Conservation (phyloP, 176 grass and related monocot species). For the Tillandsia fasciculata region DNA sequence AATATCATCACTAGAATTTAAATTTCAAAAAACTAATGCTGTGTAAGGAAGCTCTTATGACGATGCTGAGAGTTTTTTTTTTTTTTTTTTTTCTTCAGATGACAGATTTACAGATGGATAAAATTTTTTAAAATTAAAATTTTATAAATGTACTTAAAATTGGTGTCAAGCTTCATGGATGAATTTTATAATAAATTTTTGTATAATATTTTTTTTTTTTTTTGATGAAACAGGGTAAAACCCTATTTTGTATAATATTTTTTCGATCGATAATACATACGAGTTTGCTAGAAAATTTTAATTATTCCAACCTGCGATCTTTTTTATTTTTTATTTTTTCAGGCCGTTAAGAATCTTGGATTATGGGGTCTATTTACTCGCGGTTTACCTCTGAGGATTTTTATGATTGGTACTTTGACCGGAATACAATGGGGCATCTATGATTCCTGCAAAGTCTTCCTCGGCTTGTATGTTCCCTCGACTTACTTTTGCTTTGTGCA, state of each 20-base stretch:
- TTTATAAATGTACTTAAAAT: no score
- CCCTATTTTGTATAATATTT: background rate
- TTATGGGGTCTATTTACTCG: slow-evolving; percentile 72
- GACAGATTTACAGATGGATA: no score
- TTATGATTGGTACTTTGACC: slow-evolving; percentile 76
- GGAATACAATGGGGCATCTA: slow-evolving; percentile 79
- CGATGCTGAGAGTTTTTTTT: no score
- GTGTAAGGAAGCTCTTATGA: no score
- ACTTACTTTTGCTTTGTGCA: background rate
- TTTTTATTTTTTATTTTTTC: slow-evolving; percentile 4
- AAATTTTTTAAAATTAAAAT: no score
- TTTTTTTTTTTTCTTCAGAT: no score
- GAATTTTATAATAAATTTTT: no score
- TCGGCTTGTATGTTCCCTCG: slow-evolving; percentile 54
- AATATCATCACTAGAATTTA: no score
- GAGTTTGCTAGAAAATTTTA: background rate
- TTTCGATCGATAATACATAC: background rate
- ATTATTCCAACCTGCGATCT: slow-evolving; percentile 1
- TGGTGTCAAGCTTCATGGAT: no score
- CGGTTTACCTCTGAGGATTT: slow-evolving; percentile 73
- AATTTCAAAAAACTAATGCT: no score
- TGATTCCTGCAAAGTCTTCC: slow-evolving; percentile 66
- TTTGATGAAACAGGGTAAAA: no score
- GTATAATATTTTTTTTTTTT: background rate
- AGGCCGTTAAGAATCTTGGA: slow-evolving; percentile 74